Conservation (phyloP, 441 rosid genomes). For the Capsella rubella region DNA sequence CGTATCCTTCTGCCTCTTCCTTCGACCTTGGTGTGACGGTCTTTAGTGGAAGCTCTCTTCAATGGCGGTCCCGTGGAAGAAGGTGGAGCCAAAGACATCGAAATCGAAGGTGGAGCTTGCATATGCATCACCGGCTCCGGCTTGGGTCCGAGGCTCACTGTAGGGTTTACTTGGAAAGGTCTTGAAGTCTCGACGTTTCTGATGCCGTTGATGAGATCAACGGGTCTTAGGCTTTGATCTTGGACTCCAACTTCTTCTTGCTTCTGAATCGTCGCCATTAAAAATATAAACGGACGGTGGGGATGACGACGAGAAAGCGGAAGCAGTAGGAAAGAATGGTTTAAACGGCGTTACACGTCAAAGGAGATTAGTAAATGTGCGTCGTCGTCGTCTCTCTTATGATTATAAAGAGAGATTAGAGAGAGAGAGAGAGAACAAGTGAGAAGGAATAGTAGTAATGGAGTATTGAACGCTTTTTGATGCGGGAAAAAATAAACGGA, state of each 20-base stretch:
- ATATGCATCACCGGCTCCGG: slow-evolving; percentile 55
- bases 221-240: slow-evolving; percentile 40
- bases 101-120: slow-evolving; percentile 45
- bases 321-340: slow-evolving; percentile 24
- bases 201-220: slow-evolving; percentile 48
- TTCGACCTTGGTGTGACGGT: slow-evolving; percentile 77
- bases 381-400: not conserved
- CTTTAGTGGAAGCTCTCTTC: slow-evolving; percentile 66
- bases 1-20: slow-evolving; percentile 79
- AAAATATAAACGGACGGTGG: slow-evolving; percentile 30
- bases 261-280: slow-evolving; percentile 56
- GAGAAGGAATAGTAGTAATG: not conserved
- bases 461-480: slow-evolving; percentile 1
- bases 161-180: slow-evolving; percentile 12
- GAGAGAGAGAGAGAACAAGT: slow-evolving; percentile 10
- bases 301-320: slow-evolving; percentile 15
- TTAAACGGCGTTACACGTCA: slow-evolving; percentile 45
- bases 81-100: slow-evolving; percentile 47
- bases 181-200: slow-evolving; percentile 21
- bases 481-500: slow-evolving; percentile 41
- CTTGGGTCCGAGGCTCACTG: slow-evolving; percentile 44
- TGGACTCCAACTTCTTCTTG: slow-evolving; percentile 46
- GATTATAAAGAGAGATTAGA: slow-evolving; percentile 7
- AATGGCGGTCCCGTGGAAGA: slow-evolving; percentile 44
- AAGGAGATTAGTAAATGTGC: slow-evolving; percentile 14